phyloP scores from a whole-genome alignment of 2,329 filamentous ascomycete genomes.

The Talaromyces funiculosus region DNA sequence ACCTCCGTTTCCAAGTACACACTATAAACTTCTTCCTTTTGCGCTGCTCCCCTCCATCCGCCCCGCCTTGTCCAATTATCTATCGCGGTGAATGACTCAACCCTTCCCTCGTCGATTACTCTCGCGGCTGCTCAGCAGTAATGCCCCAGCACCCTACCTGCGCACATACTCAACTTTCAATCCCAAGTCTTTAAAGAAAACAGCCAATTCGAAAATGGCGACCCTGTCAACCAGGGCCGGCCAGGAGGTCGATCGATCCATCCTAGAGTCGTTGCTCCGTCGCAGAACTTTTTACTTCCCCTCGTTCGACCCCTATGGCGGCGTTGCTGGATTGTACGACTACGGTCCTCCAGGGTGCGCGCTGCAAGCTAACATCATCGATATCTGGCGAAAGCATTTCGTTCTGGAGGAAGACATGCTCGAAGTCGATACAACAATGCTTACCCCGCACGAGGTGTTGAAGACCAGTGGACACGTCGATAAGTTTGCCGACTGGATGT shows the following conservation, averaged over 20 bases:
- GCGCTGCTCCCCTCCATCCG: conserved; percentile 2
- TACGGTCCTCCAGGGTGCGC: conserved; percentile 86
- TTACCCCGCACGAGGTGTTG: conserved; percentile 88
- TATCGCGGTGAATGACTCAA: conserved; percentile 36
- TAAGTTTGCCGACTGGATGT: conserved; percentile 99
- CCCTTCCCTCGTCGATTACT: conserved; percentile 31
- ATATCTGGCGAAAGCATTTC: conserved; percentile 89
- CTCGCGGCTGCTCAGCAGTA: conserved; percentile 28
- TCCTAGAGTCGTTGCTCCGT: conserved; percentile 78
- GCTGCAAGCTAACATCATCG: conserved; percentile 80
- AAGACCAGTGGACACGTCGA: conserved; percentile 97
- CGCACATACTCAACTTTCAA: conserved; percentile 25
- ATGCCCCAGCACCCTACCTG: conserved; percentile 33
- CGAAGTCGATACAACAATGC: conserved; percentile 86
- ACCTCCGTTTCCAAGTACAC: conserved; percentile 5
- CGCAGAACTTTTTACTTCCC: conserved; percentile 92
- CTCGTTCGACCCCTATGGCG: conserved; percentile 91
- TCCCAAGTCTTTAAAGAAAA: conserved; percentile 19
- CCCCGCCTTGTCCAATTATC: conserved; percentile 1
- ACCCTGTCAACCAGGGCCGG: conserved; percentile 76
- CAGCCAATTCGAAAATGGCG: conserved; percentile 46
- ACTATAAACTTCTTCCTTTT: not conserved
- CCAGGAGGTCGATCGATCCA: conserved; percentile 75
- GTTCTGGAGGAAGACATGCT: conserved; percentile 92
- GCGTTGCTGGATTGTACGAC: conserved; percentile 83